These are phyloP conservation scores for Starmerella vaccinii DNA, from an alignment of 805 yeast species.

Conservation along the genomic window DNA sequence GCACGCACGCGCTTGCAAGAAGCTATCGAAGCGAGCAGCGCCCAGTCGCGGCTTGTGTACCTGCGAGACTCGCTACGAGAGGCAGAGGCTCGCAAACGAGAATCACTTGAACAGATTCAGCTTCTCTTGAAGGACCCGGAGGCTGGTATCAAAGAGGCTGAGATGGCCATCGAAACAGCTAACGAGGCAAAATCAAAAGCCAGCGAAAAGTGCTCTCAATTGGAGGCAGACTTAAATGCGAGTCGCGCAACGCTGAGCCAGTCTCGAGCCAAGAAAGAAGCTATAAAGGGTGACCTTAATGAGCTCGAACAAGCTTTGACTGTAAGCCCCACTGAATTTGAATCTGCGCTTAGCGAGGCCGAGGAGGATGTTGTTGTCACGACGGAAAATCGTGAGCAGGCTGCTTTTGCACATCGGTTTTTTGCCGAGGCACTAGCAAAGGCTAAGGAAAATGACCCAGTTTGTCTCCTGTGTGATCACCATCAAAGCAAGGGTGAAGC, in stretches of 20 bases:
- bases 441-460: conserved; percentile 42
- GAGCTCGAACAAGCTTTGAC: not conserved
- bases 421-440: conserved; percentile 57
- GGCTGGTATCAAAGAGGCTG: not conserved
- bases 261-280: not conserved
- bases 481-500: conserved; percentile 39
- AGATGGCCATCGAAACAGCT: not conserved
- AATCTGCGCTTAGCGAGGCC: conserved; percentile 32
- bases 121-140: not conserved
- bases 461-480: conserved; percentile 66
- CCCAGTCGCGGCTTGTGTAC: conserved; percentile 13
- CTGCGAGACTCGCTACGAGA: conserved; percentile 14
- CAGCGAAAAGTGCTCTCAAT: not conserved
- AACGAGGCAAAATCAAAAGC: not conserved
- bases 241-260: not conserved
- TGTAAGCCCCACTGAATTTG: conserved; percentile 12
- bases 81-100: not conserved
- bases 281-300: not conserved
- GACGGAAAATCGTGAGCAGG: conserved; percentile 55
- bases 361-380: conserved; percentile 55
- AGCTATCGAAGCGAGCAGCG: conserved; percentile 16
- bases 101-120: not conserved
- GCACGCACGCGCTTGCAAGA: conserved; percentile 10
- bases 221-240: not conserved
- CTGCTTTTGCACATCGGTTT: conserved; percentile 57